Conservation (phyloP, 1,284 basidiomycete species). For the Neonothopanus nambi region DNA sequence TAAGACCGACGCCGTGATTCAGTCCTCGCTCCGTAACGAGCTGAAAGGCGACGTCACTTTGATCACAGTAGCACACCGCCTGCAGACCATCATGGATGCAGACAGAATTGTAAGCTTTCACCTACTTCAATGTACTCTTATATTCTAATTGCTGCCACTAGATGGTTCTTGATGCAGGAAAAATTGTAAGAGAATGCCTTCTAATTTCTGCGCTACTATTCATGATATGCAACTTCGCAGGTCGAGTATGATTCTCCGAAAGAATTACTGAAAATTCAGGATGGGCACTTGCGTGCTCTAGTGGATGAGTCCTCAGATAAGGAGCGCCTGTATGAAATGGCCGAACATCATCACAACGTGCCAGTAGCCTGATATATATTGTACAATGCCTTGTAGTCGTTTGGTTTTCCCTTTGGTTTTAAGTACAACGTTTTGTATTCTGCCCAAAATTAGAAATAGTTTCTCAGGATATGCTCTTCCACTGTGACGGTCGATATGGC, state of each 20-base stretch:
- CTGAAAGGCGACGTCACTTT: conserved; percentile 12
- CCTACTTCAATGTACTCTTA: background rate
- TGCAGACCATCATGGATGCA: conserved; percentile 15
- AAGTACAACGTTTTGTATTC: no score
- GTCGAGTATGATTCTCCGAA: conserved; percentile 49
- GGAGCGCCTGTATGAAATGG: conserved; percentile 29
- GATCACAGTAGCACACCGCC: conserved; percentile 14
- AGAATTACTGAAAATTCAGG: conserved; percentile 45
- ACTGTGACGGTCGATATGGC: no score
- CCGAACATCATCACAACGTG: background rate
- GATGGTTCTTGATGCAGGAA: conserved; percentile 17
- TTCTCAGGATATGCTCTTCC: no score
- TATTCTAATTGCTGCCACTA: background rate
- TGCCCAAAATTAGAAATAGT: no score
- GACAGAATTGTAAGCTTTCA: conserved; percentile 13
- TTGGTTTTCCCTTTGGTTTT: no score
- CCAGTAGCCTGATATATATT: no score
- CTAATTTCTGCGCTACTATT: background rate
- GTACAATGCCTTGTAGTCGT: no score
- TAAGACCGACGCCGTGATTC: conserved; percentile 11
- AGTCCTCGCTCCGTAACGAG: conserved; percentile 11
- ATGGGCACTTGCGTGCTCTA: conserved; percentile 45
- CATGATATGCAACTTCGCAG: conserved; percentile 16
- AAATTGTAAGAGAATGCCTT: conserved; percentile 7
- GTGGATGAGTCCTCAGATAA: conserved; percentile 45